Evolutionary conservation across 768 basidiomycete genomes (phyloP), one percentile per base, ranked within the genome.

Genomic region (Lentinus tigrinus): DNA sequence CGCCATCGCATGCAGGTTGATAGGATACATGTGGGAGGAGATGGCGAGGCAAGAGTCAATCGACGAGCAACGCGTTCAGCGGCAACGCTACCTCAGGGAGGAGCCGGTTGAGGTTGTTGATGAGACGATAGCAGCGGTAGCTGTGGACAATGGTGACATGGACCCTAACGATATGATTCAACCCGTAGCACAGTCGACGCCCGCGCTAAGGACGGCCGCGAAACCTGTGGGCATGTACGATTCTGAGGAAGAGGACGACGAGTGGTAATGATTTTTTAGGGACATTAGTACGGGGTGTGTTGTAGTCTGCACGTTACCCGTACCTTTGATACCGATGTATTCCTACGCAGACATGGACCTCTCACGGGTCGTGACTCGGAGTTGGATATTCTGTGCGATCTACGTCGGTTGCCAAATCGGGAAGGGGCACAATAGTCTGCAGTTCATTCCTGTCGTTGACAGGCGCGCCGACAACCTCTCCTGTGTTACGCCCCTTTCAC

Each of bases 1-100:
- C 8, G 11, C 28, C n/a, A 4, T 23, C n/a, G 13, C 47, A 14
- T 19, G 14, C 40, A 68, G 67, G 40, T 39, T 68, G 4, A 21
- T 70, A 2, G 67, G 65, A 3, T 50, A 55, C 9, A 61, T 65
- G 36, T 70, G 69, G 69, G 43, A 61, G 11, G 56, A 59, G 0
- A 64, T 68, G 61, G 69, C 60, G 1, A 47, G 47, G 34, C 62
- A 60, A 3, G 57, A 53, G 11, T 61, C 65, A 16, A 64, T 70
- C 24, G 69, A 70, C 36, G 67, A 70, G 21, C 69, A 70, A 44
- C 56, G 57, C 16, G 47, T 46, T 4, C 34, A 53, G 10, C 43
- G 64, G 23, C 28, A 40, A 6, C 39, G 56, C 48, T 53, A 53
- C 38, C 28, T 49, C 37, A 54, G 47, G 26, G 62, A 61, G 47